These are phyloP conservation scores for Schizonepeta tenuifolia DNA, from an alignment of 257 asterid species.

Conservation along the genomic window DNA sequence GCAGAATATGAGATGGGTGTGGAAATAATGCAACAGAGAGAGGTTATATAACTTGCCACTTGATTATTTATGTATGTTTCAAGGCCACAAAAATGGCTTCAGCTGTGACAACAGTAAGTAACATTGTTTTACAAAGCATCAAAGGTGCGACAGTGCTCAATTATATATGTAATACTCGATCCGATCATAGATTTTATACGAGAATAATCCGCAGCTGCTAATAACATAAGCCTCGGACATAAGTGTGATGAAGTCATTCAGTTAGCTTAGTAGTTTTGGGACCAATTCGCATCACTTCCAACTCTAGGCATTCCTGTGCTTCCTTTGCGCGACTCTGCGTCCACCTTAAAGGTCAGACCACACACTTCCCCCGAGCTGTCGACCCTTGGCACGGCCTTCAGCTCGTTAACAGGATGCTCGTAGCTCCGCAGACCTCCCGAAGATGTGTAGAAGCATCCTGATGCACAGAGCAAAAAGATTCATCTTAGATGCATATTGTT, in stretches of 20 bases:
- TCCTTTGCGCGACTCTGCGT: constrained; percentile 63
- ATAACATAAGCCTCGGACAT: constrained; percentile 5
- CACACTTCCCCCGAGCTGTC: constrained; percentile 94
- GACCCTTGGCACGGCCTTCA: constrained; percentile 91
- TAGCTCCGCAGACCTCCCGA: constrained; percentile 94
- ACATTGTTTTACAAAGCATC: constrained; percentile 27
- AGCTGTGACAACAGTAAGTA: neutral
- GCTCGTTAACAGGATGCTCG: constrained; percentile 80
- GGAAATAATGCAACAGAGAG: too few species aligned
- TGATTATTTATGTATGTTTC: constrained; percentile 26
- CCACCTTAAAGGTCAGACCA: constrained; percentile 85
- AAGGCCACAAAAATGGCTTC: constrained; percentile 36
- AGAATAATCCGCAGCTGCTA: constrained; percentile 11
- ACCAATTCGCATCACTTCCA: constrained; percentile 95
- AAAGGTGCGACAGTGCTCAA: neutral
- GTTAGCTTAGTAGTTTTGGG: constrained; percentile 58
- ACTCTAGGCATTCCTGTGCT: constrained; percentile 80
- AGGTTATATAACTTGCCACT: neutral
- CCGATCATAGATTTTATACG: neutral
- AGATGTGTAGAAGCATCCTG: constrained; percentile 92
- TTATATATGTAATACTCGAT: neutral
- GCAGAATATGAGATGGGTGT: too few species aligned
- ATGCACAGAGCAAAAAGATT: neutral
- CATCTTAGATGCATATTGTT: neutral
- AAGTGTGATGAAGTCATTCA: too few species aligned